Conservation (phyloP, 225 moss, liverwort and hornwort genomes). For the Bryoerythrophyllum caledonicum region DNA sequence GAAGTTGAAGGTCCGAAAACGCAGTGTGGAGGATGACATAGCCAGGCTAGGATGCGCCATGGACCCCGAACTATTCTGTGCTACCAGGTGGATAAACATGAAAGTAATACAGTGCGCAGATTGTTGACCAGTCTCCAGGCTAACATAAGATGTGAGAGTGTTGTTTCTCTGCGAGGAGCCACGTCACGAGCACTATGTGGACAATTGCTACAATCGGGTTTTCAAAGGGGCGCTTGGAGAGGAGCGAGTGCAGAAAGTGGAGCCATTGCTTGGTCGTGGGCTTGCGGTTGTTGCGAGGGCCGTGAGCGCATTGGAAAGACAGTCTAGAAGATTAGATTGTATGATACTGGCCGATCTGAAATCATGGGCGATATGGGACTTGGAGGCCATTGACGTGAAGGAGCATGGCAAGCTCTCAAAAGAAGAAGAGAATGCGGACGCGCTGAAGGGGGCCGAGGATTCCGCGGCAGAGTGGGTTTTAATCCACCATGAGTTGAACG, state of each 20-base stretch:
- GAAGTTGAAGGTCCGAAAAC: neutral
- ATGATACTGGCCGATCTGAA: neutral
- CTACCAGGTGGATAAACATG: neutral
- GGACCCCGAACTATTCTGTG: neutral
- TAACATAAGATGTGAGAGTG: neutral
- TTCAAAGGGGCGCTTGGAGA: neutral
- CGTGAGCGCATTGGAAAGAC: neutral
- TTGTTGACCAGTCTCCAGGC: neutral
- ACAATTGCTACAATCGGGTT: rapidly evolving
- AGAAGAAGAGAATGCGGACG: neutral
- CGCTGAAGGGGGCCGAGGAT: neutral
- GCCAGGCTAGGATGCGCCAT: neutral
- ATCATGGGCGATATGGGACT: rapidly evolving
- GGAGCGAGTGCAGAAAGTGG: neutral
- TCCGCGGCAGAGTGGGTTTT: neutral
- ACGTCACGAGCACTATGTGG: neutral
- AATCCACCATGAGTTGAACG: rapidly evolving
- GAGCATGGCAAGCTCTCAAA: neutral
- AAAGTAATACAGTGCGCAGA: neutral
- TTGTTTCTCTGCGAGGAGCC: neutral
- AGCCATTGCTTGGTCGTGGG: neutral
- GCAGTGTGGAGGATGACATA: neutral
- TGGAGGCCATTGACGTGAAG: neutral
- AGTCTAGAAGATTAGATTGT: neutral
- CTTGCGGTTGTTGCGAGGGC: neutral